Conservation (phyloP, 2,329 filamentous ascomycete genomes). For the Phaeophleospora eucalypticola region DNA sequence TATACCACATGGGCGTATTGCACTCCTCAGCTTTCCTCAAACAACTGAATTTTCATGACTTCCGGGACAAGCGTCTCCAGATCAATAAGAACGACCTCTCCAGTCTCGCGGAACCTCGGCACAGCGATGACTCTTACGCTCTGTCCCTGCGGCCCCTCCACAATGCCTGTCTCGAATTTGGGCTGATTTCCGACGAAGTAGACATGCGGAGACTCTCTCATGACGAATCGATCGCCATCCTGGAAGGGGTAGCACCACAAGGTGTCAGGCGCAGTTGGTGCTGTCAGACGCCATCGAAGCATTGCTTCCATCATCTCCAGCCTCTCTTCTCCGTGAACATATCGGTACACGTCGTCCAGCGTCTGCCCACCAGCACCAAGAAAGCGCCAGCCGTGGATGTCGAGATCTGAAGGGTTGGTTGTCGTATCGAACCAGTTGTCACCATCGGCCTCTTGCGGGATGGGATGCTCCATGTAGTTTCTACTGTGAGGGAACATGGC, state of each 20-base stretch:
- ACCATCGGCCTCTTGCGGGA: slow-evolving; percentile 24
- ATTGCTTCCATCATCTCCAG: slow-evolving; percentile 91
- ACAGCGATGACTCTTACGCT: slow-evolving; percentile 74
- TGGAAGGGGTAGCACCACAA: slow-evolving; percentile 97
- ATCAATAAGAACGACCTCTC: slow-evolving; percentile 79
- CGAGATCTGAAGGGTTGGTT: slow-evolving; percentile 90
- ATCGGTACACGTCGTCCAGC: slow-evolving; percentile 88
- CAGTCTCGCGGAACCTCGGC: slow-evolving; percentile 73
- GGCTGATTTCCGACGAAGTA: slow-evolving; percentile 68
- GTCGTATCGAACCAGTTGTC: slow-evolving; percentile 77
- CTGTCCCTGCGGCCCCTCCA: slow-evolving; percentile 56
- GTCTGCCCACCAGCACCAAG: slow-evolving; percentile 89
- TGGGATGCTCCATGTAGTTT: slow-evolving; percentile 55
- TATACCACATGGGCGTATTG: not conserved
- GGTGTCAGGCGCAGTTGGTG: slow-evolving; percentile 93
- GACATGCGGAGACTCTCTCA: slow-evolving; percentile 80
- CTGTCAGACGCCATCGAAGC: slow-evolving; percentile 84
- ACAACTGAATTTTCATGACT: slow-evolving; percentile 56
- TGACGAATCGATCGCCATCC: slow-evolving; percentile 83
- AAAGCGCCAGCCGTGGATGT: slow-evolving; percentile 84
- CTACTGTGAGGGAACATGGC: slow-evolving; percentile 82
- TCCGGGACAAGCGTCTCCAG: slow-evolving; percentile 78
- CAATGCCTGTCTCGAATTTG: slow-evolving; percentile 57
- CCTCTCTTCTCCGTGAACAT: slow-evolving; percentile 68
- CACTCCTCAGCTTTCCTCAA: slow-evolving; percentile 15